Conservation (phyloP, 164 flowering plant species). For the Saururus chinensis region DNA sequence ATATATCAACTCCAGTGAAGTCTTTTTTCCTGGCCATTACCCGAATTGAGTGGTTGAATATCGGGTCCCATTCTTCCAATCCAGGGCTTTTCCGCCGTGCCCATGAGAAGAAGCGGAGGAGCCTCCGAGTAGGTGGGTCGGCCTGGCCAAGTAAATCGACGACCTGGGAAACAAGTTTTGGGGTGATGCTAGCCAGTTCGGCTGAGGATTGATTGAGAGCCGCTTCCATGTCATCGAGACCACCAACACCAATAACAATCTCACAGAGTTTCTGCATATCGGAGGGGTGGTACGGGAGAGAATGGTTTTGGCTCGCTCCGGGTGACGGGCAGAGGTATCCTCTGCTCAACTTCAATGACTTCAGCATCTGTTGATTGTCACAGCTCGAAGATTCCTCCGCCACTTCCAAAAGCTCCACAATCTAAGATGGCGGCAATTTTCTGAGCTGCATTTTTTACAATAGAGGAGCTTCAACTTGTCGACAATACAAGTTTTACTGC, state of each 20-base stretch:
- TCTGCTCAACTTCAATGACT: too few relatives aligned
- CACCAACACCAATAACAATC: conserved; percentile 39
- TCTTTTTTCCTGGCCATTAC: conserved; percentile 50
- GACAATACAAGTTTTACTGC: too few relatives aligned
- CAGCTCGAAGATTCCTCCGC: too few relatives aligned
- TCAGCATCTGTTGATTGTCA: too few relatives aligned
- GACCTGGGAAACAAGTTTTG: conserved; percentile 37
- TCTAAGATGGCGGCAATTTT: too few relatives aligned
- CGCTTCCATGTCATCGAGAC: conserved; percentile 58
- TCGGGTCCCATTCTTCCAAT: conserved; percentile 27
- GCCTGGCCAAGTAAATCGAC: conserved; percentile 31
- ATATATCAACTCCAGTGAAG: conserved; percentile 39
- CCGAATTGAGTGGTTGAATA: conserved; percentile 41
- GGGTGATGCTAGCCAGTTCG: conserved; percentile 24
- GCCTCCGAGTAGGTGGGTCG: conserved; percentile 50
- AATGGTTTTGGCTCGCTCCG: too few relatives aligned
- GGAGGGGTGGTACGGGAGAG: too few relatives aligned
- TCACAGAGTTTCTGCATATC: too few relatives aligned
- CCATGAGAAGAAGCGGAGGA: conserved; percentile 73
- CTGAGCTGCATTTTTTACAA: too few relatives aligned
- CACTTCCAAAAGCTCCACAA: too few relatives aligned
- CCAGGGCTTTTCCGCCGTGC: conserved; percentile 13
- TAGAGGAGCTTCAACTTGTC: too few relatives aligned
- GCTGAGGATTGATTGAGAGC: conserved; percentile 22
- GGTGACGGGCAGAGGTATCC: too few relatives aligned